A percentile compares a stretch with the other conserved stretches of the same genome.
Evolutionary conservation across 345 rosid species (phyloP).

Genomic region (Eucalyptus marginata): DNA sequence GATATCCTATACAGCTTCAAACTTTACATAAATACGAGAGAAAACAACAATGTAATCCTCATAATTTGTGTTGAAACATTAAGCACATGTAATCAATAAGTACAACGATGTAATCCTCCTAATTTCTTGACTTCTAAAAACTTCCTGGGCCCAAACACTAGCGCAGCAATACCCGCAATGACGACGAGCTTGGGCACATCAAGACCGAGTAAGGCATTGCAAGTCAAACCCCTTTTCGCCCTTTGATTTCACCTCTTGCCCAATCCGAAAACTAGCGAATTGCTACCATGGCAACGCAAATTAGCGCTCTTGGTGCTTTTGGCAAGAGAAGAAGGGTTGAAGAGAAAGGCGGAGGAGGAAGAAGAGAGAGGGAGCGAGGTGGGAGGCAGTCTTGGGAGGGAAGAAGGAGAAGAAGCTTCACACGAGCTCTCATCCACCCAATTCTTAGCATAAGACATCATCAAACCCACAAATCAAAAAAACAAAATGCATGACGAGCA

Average conservation of each 20-base stretch:
- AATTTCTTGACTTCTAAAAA: slow-evolving; percentile 76
- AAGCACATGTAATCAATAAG: no score
- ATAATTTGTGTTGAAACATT: no score
- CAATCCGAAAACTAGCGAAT: slow-evolving; percentile 23
- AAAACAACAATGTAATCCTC: no score
- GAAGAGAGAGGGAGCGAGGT: slow-evolving; percentile 32
- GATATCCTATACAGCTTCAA: no score
- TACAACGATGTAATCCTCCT: no score
- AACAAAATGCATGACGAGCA: no score
- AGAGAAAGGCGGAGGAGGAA: slow-evolving; percentile 35
- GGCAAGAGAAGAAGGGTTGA: background rate
- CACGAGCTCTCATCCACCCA: no score
- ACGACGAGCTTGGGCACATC: slow-evolving; percentile 93
- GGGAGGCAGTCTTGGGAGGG: slow-evolving; percentile 6
- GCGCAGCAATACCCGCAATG: slow-evolving; percentile 85
- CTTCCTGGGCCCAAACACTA: slow-evolving; percentile 89
- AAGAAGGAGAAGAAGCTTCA: background rate
- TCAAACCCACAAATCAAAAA: no score
- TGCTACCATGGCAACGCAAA: background rate
- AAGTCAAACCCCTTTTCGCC: slow-evolving; percentile 33
- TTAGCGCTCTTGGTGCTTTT: slow-evolving; percentile 1
- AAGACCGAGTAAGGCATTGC: slow-evolving; percentile 80
- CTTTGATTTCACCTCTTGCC: slow-evolving; percentile 17
- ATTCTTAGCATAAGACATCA: no score
- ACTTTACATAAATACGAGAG: no score